Conservation (phyloP, 2,329 filamentous ascomycete species). For the Aspergillus brasiliensis region DNA sequence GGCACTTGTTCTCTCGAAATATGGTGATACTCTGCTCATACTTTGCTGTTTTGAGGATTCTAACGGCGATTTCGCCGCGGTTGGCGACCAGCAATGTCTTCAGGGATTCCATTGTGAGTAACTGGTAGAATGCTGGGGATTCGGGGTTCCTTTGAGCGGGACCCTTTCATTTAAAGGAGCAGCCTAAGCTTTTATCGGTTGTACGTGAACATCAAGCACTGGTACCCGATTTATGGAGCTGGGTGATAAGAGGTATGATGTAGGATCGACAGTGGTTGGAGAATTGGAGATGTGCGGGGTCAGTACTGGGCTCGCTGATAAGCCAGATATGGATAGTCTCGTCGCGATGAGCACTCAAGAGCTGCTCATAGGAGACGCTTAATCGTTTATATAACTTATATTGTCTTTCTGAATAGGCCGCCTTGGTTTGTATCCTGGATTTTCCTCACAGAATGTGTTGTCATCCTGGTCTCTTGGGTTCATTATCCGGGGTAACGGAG, state of each 20-base stretch:
- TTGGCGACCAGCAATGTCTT: conserved; percentile 61
- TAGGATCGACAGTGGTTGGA: neutral
- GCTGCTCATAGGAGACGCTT: neutral
- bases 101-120: conserved; percentile 39
- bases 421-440: no score
- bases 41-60: conserved; percentile 56
- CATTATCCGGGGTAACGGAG: neutral
- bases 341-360: neutral
- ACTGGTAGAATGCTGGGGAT: neutral
- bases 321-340: neutral
- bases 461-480: neutral
- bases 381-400: neutral
- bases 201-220: neutral
- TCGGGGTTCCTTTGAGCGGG: neutral
- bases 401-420: no score
- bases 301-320: neutral
- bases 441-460: neutral
- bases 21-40: conserved; percentile 14
- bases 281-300: neutral
- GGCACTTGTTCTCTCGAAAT: neutral
- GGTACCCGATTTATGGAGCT: neutral
- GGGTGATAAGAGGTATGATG: conserved; percentile 1
- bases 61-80: conserved; percentile 60
- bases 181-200: neutral
- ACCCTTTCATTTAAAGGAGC: neutral